Evolutionary conservation across 129 eudicot genomes (phyloP), one percentile per base, ranked within the genome.

Genomic region (Solidago caesia): DNA sequence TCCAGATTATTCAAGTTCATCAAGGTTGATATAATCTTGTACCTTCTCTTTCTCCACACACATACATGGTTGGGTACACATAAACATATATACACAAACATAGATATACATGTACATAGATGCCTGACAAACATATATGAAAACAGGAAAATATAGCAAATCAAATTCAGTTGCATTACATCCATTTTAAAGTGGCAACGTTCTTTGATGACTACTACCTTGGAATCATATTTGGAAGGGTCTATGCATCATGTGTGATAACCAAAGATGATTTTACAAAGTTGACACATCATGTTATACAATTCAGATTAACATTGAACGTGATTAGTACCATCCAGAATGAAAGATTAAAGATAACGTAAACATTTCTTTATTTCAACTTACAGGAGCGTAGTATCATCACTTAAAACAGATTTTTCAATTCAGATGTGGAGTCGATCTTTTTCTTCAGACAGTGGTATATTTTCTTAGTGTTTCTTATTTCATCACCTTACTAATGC

Each of bases 381-480:
- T 73, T 68, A 71, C 84, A 87, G 91, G 82, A 66, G 16, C 45
- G 77, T 69, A 33, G 74, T 71, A 60, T 78, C 84, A 58, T 63
- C 75, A 78, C 47, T 68, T 61, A 79, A 42, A 57, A 72, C 69
- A n/a, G 82, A 84, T 56, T 64, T 51, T 55, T 39, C 79, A 11
- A 73, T 25, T 45, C 82, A 68, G 41, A 56, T 64, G 70, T 47
- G 80, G 80, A 72, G 62, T 13, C 75, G 91, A 68, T 75, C 82
- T 67, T 87, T 74, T 74, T 87, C 91, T 74, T 87, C 91, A 0
- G 86, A 81, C 29, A 81, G 82, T 75, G 86, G 91, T 87, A 74
- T 66, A 59, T 2, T 2, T 5, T 44, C n/a, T 11, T 33, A 9
- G 3, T 48, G 7, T 70, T n/a, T 73, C n/a, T 47, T 62, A 47